phyloP scores from a whole-genome alignment of 805 yeast species.

The Blastobotrys terrestris region DNA sequence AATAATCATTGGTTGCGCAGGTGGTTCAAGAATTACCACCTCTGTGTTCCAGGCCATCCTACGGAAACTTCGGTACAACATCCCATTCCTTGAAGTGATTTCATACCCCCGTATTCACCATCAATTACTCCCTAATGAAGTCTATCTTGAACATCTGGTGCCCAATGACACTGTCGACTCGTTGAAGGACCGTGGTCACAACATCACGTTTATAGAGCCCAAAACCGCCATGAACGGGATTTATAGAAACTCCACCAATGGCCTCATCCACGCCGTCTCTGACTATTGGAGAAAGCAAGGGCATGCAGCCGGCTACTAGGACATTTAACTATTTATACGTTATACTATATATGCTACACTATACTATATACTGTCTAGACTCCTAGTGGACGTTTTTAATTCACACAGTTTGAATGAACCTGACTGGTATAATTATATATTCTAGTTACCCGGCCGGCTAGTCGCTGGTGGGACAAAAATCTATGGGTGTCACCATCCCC shows the following conservation, averaged over 20 bases:
- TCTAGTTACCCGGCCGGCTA: not conserved
- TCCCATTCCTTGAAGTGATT: slow-evolving; percentile 59
- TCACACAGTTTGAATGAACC: no score
- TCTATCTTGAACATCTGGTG: slow-evolving; percentile 54
- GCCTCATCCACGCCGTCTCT: slow-evolving; percentile 62
- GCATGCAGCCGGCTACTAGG: slow-evolving; percentile 55
- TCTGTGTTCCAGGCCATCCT: slow-evolving; percentile 77
- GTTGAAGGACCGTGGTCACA: slow-evolving; percentile 46
- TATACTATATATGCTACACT: no score
- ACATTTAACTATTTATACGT: not conserved
- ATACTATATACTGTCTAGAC: no score
- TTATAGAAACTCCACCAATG: slow-evolving; percentile 27
- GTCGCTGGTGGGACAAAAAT: not conserved
- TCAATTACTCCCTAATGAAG: slow-evolving; percentile 71
- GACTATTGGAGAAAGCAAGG: slow-evolving; percentile 91
- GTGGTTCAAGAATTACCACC: slow-evolving; percentile 83
- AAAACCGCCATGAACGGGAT: slow-evolving; percentile 57
- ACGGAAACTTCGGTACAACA: slow-evolving; percentile 51
- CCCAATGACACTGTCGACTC: slow-evolving; percentile 29
- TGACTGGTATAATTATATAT: no score
- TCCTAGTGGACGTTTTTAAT: no score
- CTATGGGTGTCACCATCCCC: not conserved
- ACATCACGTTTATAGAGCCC: slow-evolving; percentile 37
- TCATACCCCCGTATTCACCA: slow-evolving; percentile 84
- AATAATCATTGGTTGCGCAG: slow-evolving; percentile 83